phyloP scores from a whole-genome alignment of 148 eudicot genomes.

The Silene latifolia region DNA sequence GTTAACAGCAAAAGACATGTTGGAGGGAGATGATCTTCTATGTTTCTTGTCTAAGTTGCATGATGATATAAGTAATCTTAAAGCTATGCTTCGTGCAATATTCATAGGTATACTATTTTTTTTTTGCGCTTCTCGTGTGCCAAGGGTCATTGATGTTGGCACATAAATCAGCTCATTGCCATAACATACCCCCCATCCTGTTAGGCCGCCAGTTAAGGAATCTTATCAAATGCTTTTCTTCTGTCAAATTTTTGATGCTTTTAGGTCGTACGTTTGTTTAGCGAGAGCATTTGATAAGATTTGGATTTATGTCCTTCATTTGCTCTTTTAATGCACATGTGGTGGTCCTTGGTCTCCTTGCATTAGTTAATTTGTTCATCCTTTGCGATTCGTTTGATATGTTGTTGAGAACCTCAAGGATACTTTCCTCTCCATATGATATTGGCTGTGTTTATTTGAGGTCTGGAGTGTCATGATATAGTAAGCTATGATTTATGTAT shows the following conservation, averaged over 20 bases:
- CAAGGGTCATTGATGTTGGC: no score
- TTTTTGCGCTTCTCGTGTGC: not conserved
- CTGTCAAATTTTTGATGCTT: not conserved
- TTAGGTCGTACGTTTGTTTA: not conserved
- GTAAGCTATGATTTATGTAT: no score
- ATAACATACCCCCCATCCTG: no score
- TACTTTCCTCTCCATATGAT: not conserved
- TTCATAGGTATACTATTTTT: conserved; percentile 55
- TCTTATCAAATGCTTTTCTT: no score
- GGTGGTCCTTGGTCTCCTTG: not conserved
- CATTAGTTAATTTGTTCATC: not conserved
- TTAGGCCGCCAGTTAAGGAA: no score
- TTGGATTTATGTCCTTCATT: not conserved
- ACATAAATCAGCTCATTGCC: no score
- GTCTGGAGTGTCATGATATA: not conserved
- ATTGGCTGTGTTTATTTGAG: not conserved
- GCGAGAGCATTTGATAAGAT: not conserved
- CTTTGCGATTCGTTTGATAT: not conserved
- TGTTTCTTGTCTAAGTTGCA: conserved; percentile 60
- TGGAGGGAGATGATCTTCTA: conserved; percentile 70
- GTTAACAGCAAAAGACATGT: conserved; percentile 61
- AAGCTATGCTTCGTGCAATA: conserved; percentile 94
- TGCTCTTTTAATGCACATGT: conserved; percentile 4
- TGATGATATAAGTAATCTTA: conserved; percentile 81
- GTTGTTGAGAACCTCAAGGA: not conserved